Evolutionary conservation across 164 flowering plant species (phyloP).

Genomic region (Berberis vulgaris): DNA sequence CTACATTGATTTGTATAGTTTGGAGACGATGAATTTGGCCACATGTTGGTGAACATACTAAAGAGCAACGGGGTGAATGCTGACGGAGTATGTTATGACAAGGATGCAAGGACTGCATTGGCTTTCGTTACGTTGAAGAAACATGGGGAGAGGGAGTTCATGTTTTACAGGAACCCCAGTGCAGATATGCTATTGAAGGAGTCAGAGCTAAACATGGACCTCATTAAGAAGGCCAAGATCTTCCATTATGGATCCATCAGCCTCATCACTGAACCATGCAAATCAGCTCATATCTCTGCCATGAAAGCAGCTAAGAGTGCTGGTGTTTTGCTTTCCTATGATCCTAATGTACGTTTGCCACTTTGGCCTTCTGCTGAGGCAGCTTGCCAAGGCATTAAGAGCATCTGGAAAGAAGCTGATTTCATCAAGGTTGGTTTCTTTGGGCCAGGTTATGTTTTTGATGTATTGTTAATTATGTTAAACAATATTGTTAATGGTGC

Average conservation of each 20-base stretch:
- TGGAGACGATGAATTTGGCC: conserved; percentile 63
- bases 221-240: conserved; percentile 27
- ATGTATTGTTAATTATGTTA: neutral
- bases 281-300: neutral
- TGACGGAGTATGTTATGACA: conserved; percentile 48
- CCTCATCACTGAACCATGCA: neutral
- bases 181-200: conserved; percentile 60
- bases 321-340: neutral
- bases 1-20: conserved; percentile 26
- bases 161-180: conserved; percentile 74
- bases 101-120: conserved; percentile 56
- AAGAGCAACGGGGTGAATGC: conserved; percentile 39
- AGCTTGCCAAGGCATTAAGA: neutral
- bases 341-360: neutral
- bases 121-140: conserved; percentile 56
- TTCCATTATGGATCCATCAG: neutral
- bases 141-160: conserved; percentile 66
- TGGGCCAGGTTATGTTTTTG: neutral
- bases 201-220: conserved; percentile 40
- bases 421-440: neutral
- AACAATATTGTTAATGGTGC: neutral
- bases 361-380: neutral
- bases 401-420: neutral
- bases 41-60: conserved; percentile 51
- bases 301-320: neutral